Evolutionary conservation across 345 rosid genomes (phyloP).

Genomic region (Eucalyptus curtisii): DNA sequence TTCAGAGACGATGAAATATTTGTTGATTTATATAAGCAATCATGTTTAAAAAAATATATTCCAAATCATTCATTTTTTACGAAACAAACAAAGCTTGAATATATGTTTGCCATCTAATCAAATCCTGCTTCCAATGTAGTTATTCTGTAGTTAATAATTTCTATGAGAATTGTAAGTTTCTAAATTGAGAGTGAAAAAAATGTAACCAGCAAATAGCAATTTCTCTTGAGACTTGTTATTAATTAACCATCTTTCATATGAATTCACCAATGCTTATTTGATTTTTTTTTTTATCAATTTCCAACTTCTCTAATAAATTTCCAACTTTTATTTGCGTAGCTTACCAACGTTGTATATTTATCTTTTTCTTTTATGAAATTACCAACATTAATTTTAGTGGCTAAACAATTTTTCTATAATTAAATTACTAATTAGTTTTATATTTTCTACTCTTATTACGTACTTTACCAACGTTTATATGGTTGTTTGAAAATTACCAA

Average conservation of each 20-base stretch:
- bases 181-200: too few relatives aligned
- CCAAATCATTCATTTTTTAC: background rate
- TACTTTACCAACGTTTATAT: background rate
- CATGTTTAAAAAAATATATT: background rate
- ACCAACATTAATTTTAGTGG: background rate
- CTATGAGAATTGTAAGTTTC: too few relatives aligned
- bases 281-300: too few relatives aligned
- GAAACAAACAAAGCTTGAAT: too few relatives aligned
- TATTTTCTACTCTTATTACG: background rate
- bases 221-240: rapidly evolving
- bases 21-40: background rate
- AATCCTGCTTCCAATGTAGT: too few relatives aligned
- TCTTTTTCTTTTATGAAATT: background rate
- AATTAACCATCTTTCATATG: too few relatives aligned
- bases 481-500: background rate
- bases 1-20: too few relatives aligned
- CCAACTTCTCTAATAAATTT: too few relatives aligned
- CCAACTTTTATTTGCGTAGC: background rate
- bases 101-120: too few relatives aligned
- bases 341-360: rapidly evolving
- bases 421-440: background rate
- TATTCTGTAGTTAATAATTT: too few relatives aligned
- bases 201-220: too few relatives aligned
- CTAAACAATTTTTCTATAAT: background rate
- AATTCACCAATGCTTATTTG: too few relatives aligned